Evolutionary conservation across 805 yeast species (phyloP).

Genomic region (Candida palmyrensis): DNA sequence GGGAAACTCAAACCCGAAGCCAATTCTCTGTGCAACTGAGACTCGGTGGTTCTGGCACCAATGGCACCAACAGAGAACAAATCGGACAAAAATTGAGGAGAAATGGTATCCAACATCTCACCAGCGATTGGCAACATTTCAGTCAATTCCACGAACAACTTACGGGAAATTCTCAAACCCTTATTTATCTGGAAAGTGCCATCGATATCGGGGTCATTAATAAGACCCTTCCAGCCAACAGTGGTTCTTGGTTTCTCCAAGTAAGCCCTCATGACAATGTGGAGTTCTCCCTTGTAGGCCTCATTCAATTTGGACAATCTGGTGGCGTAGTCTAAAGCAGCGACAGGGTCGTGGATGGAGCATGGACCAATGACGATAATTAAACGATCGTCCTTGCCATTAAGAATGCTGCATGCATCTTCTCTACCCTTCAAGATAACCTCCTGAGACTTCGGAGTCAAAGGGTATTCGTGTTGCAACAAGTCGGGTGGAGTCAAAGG

Average conservation of each 20-base stretch:
- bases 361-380: slow-evolving; percentile 95
- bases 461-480: slow-evolving; percentile 79
- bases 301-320: slow-evolving; percentile 55
- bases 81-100: slow-evolving; percentile 93
- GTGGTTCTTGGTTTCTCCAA: slow-evolving; percentile 98
- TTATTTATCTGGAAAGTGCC: slow-evolving; percentile 90
- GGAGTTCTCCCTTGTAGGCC: slow-evolving; percentile 66
- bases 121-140: slow-evolving; percentile 88
- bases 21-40: slow-evolving; percentile 94
- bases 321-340: slow-evolving; percentile 85
- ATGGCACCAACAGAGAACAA: slow-evolving; percentile 95
- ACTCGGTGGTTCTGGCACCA: slow-evolving; percentile 98
- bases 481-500: slow-evolving; percentile 95
- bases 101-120: slow-evolving; percentile 96
- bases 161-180: slow-evolving; percentile 85
- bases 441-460: slow-evolving; percentile 52
- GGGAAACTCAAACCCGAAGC: slow-evolving; percentile 98
- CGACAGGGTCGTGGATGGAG: slow-evolving; percentile 89
- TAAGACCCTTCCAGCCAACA: slow-evolving; percentile 98
- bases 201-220: slow-evolving; percentile 95
- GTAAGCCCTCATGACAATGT: slow-evolving; percentile 95
- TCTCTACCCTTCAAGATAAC: slow-evolving; percentile 74
- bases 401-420: slow-evolving; percentile 63
- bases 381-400: slow-evolving; percentile 82
- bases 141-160: slow-evolving; percentile 79